Evolutionary conservation across 768 basidiomycete genomes (phyloP), one percentile per base, ranked within the genome.

Genomic region (Suillus lakei): DNA sequence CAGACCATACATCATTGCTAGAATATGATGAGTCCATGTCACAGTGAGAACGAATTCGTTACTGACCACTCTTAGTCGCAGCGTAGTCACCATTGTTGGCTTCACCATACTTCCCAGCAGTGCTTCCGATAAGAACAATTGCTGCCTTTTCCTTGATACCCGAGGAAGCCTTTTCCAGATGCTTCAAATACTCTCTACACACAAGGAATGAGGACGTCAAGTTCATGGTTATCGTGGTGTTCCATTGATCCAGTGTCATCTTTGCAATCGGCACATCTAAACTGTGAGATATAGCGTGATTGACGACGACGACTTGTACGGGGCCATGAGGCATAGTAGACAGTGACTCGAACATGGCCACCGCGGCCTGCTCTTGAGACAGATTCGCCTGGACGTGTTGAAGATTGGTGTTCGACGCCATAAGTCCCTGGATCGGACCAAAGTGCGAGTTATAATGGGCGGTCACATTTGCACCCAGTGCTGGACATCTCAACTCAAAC

Each of bases 1-100:
- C 39, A 92, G 71, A 1, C 91, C 92, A 66, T 90, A 88, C 90
- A 91, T 91, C 80, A 91, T 82, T 5, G 85, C 90, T 90, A 23
- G 21, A 39, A 55, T 28, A 16, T 28, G n/a, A 28, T 1, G 9
- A 30, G 18, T 18, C 4, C 21, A 41, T 8, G 23, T 66, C 18
- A 61, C 48, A 32, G 48, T 9, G 21, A 9, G 8, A 12, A 7
- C 46, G 7, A 7, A 66, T 6, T 13, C 21, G 43, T 16, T 50
- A 61, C 28, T 28, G 16, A 90, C 89, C 89, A 69, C 90, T 91
- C 79, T 91, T 91, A 6, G 86, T 80, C 21, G 83, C 84, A 26
- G 89, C 84, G 66, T 91, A 91, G 75, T 91, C 90, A 0, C 84
- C 85, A 71, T 91, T 86, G 4, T 84, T 84, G 0, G 84, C 84